Percentiles rank a stretch among this genome's conserved stretches.
These are phyloP conservation scores for Colletotrichum paranaense DNA, from an alignment of 2,329 filamentous ascomycete species.

Conservation along the genomic window DNA sequence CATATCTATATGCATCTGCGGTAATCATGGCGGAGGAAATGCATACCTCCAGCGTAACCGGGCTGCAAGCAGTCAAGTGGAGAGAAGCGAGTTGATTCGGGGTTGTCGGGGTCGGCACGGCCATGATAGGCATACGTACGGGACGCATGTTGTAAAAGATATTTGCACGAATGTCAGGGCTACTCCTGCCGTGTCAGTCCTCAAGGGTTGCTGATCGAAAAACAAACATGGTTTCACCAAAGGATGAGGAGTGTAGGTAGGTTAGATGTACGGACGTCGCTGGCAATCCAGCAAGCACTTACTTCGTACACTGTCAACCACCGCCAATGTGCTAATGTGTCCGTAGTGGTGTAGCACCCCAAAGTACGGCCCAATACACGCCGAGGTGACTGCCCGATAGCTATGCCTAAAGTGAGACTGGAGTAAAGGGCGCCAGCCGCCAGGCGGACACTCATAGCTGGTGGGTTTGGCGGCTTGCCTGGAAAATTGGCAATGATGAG, in stretches of 20 bases:
- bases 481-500: not conserved
- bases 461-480: not conserved
- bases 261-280: too few species aligned
- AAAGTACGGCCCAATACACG: not conserved
- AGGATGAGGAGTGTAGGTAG: too few species aligned
- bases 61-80: not conserved
- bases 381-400: not conserved
- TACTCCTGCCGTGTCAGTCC: not conserved
- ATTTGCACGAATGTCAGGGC: not conserved
- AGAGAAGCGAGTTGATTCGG: not conserved
- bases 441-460: not conserved
- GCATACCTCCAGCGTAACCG: not conserved
- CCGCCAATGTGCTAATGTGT: not conserved
- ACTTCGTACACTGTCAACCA: not conserved
- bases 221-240: not conserved
- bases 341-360: not conserved
- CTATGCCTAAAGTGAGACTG: not conserved
- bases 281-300: not conserved
- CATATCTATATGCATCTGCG: not conserved
- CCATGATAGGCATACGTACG: not conserved
- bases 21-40: constrained; percentile 7
- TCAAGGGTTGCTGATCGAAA: not conserved
- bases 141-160: not conserved
- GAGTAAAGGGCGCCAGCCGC: not conserved
- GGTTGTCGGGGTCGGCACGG: not conserved